phyloP scores from a whole-genome alignment of 2,329 filamentous ascomycete species.

The Mycosphaerella arachidis region DNA sequence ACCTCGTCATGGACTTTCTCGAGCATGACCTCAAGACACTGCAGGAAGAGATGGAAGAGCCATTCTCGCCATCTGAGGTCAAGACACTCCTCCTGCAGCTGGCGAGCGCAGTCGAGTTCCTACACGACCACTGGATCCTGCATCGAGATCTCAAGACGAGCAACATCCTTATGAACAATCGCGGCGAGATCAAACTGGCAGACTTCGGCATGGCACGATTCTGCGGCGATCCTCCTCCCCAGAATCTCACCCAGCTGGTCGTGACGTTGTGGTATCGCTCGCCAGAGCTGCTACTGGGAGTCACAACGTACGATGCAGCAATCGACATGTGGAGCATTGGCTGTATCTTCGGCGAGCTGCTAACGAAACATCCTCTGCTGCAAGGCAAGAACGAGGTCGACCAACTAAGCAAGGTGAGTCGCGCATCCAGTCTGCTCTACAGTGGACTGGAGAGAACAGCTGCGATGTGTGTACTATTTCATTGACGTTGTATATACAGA shows the following conservation, averaged over 20 bases:
- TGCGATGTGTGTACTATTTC: slow-evolving; percentile 11
- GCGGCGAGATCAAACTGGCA: slow-evolving; percentile 88
- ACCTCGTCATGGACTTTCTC: slow-evolving; percentile 93
- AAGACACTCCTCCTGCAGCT: slow-evolving; percentile 88
- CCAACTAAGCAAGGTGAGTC: slow-evolving; percentile 63
- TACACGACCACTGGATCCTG: slow-evolving; percentile 86
- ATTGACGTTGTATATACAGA: slow-evolving; percentile 40
- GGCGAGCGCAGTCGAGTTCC: slow-evolving; percentile 71
- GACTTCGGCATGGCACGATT: slow-evolving; percentile 98
- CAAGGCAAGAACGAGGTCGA: slow-evolving; percentile 92
- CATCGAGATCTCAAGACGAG: slow-evolving; percentile 88
- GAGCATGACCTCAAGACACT: slow-evolving; percentile 95
- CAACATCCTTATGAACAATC: slow-evolving; percentile 92
- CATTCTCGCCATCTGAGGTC: slow-evolving; percentile 85
- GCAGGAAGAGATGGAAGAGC: slow-evolving; percentile 89
- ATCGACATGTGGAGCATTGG: slow-evolving; percentile 96
- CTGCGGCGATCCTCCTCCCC: slow-evolving; percentile 67
- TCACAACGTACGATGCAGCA: slow-evolving; percentile 66
- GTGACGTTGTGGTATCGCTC: slow-evolving; percentile 96
- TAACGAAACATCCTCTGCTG: slow-evolving; percentile 75
- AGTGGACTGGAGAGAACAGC: slow-evolving; percentile 28
- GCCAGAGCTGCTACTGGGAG: slow-evolving; percentile 82
- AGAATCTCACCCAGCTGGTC: slow-evolving; percentile 82
- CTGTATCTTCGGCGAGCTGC: slow-evolving; percentile 89
- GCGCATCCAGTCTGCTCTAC: slow-evolving; percentile 18